Conservation (phyloP, 1,139 yeast genomes). For the Geotrichum macrosporum region DNA sequence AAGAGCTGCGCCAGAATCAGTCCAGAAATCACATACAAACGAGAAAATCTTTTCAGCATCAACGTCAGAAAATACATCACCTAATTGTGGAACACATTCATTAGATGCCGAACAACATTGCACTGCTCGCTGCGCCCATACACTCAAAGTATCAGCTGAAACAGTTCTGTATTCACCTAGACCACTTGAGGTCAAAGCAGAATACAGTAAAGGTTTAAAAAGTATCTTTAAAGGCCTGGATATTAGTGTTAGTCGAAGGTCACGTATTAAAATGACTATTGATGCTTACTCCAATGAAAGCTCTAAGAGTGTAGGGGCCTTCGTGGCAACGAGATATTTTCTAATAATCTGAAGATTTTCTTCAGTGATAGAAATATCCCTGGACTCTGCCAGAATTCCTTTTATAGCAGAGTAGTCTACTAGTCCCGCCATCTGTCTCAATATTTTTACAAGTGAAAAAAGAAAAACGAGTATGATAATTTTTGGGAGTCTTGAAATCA, state of each 20-base stretch:
- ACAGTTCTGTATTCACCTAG: constrained; percentile 40
- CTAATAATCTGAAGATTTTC: constrained; percentile 21
- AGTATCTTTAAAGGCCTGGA: constrained; percentile 16
- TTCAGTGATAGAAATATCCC: constrained; percentile 6
- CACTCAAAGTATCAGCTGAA: constrained; percentile 56
- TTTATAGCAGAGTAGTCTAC: constrained; percentile 3
- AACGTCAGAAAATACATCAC: constrained; percentile 28
- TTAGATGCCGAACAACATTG: constrained; percentile 33
- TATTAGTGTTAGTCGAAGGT: constrained; percentile 3
- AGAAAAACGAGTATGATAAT: no score
- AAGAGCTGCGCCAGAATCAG: constrained; percentile 64
- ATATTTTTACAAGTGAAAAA: constrained; percentile 5
- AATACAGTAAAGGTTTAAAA: constrained; percentile 23
- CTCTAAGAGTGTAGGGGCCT: constrained; percentile 18
- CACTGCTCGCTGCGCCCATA: constrained; percentile 58
- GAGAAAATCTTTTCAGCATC: constrained; percentile 45
- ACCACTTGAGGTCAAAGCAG: constrained; percentile 33
- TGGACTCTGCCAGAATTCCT: constrained; percentile 4
- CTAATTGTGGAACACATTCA: constrained; percentile 12
- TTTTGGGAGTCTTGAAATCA: constrained; percentile 6
- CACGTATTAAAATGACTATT: constrained; percentile 1
- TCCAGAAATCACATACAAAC: constrained; percentile 64
- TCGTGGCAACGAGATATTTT: constrained; percentile 23
- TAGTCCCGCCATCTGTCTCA: not conserved
- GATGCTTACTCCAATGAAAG: constrained; percentile 14